Evolutionary conservation across 176 grass and related monocot genomes (phyloP), one percentile per base, ranked within the genome.

Genomic region (Thinopyrum elongatum): DNA sequence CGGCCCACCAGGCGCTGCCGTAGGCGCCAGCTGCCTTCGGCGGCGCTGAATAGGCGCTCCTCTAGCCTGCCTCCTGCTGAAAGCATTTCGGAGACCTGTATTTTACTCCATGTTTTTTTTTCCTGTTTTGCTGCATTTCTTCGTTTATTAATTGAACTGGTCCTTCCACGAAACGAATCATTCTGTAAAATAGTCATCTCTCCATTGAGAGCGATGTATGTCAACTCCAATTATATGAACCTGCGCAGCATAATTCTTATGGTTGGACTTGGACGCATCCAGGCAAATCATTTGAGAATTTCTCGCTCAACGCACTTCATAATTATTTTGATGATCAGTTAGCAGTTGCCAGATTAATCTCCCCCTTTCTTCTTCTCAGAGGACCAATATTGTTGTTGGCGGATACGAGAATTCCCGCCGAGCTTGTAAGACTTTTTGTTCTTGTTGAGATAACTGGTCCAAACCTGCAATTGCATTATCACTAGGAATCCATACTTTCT

Each of bases 181-280:
- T 73, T 11, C 70, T n/a, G 15, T 5, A 61, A 9, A 53, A 36
- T 10, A 71, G 38, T 62, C 26, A 35, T 83, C 60, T 83, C 11
- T 77, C 42, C 9, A 21, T 2, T 33, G 87, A 81, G 82, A 80
- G 68, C 60, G 70, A 86, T 22, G 46, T 71, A 86, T 70, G 83
- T 82, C 88, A 86, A 86, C 83, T 78, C 63, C 84, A 83, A 66
- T 28, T 81, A 66, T 44, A 78, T 41, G 36, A 70, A 80, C 12
- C 9, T 73, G 41, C 25, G 6, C 65, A 6, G 73, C 83, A 90
- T 86, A 79, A 73, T 86, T 72, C 71, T 8, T 83, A 28, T 59
- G 79, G 88, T 83, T 83, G 68, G 68, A 27, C 6, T 78, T 86
- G 68, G 81, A 27, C 29, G 81, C n/a, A 29, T 58, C 78, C 71